Evolutionary conservation across 192 early-diverging fungal species (phyloP).

Genomic region (Haplosporangium gracile): DNA sequence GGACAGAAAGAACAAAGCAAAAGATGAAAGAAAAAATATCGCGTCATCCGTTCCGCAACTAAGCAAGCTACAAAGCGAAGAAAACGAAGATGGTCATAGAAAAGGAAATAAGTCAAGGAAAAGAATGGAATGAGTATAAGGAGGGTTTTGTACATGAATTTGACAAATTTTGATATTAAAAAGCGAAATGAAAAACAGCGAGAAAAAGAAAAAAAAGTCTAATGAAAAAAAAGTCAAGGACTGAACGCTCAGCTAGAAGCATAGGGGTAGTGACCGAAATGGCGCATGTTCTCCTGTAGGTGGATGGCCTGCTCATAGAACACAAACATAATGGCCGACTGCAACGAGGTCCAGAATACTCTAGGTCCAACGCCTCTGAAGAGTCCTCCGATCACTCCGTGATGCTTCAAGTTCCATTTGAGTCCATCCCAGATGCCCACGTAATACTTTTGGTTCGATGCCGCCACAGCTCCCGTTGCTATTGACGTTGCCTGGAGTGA

Average conservation of each 20-base stretch:
- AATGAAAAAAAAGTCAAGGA: not conserved
- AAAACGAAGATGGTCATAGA: not conserved
- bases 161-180: not conserved
- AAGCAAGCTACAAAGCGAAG: not conserved
- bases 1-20: not conserved
- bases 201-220: not conserved
- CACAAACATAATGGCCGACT: constrained; percentile 81
- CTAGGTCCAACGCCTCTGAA: constrained; percentile 82
- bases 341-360: constrained; percentile 79
- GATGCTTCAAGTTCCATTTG: constrained; percentile 68
- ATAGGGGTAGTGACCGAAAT: constrained; percentile 46
- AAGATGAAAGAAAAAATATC: not conserved
- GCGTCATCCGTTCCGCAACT: not conserved
- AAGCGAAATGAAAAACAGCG: not conserved
- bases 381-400: constrained; percentile 67
- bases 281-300: constrained; percentile 60
- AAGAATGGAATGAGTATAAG: not conserved
- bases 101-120: not conserved
- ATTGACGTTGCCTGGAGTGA: constrained; percentile 18
- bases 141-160: not conserved
- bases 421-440: constrained; percentile 68
- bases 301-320: constrained; percentile 73
- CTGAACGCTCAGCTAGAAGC: constrained; percentile 21
- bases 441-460: constrained; percentile 58
- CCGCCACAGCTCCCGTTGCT: constrained; percentile 13